Conservation (phyloP, 768 basidiomycete genomes). For the Lactarius tabidus region DNA sequence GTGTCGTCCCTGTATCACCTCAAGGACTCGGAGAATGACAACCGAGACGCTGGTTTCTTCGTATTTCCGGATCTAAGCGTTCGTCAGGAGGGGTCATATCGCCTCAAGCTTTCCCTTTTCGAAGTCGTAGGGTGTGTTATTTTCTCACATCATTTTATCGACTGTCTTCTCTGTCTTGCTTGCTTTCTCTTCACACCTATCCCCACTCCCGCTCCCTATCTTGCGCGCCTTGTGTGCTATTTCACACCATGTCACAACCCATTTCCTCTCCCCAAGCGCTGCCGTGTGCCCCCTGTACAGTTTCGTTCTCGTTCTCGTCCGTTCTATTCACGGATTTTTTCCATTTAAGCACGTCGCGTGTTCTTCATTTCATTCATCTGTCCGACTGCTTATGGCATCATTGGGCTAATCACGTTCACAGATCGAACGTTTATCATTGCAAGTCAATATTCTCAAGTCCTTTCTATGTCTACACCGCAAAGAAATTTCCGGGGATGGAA, state of each 20-base stretch:
- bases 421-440: slow-evolving; percentile 84
- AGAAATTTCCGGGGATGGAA: slow-evolving; percentile 97
- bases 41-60: slow-evolving; percentile 84
- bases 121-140: slow-evolving; percentile 84
- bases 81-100: slow-evolving; percentile 86
- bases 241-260: slow-evolving; percentile 17
- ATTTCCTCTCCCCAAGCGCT: neutral
- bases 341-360: slow-evolving; percentile 18
- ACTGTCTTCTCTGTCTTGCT: slow-evolving; percentile 2
- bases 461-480: slow-evolving; percentile 94
- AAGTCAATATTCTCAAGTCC: slow-evolving; percentile 83
- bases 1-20: slow-evolving; percentile 90
- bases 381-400: neutral
- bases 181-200: slow-evolving; percentile 2
- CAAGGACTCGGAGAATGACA: slow-evolving; percentile 57
- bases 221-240: neutral
- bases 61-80: slow-evolving; percentile 95
- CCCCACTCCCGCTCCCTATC: neutral
- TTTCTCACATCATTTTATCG: slow-evolving; percentile 9
- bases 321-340: slow-evolving; percentile 6
- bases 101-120: slow-evolving; percentile 69
- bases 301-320: slow-evolving; percentile 13
- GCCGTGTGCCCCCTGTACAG: neutral
- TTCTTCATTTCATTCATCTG: slow-evolving; percentile 10
- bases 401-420: slow-evolving; percentile 30